A percentile compares a stretch with the other conserved stretches of the same genome.
Evolutionary conservation across 1,284 basidiomycete species (phyloP).

Genomic region (Trichosporon asahii): DNA sequence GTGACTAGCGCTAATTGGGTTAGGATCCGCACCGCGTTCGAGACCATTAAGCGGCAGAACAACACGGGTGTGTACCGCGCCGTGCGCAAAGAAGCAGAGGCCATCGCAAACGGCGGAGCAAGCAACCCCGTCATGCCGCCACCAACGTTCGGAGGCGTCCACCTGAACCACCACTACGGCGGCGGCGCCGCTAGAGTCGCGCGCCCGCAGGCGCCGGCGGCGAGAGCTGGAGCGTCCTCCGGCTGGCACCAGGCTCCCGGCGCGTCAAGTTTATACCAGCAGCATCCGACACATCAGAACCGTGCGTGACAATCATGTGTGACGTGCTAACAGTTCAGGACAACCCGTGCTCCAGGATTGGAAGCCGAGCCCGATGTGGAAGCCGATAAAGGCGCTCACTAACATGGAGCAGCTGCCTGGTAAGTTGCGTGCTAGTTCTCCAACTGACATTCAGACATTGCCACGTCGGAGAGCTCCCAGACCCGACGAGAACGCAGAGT

Average conservation of each 20-base stretch:
- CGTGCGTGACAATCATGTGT: background rate
- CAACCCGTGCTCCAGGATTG: conserved; percentile 36
- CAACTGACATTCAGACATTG: conserved; percentile 33
- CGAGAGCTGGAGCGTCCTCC: conserved; percentile 2
- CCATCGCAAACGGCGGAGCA: conserved; percentile 13
- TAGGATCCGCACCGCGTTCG: conserved; percentile 31
- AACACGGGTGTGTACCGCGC: conserved; percentile 23
- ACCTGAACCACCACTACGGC: conserved; percentile 2
- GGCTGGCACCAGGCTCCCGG: background rate
- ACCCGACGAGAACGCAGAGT: conserved; percentile 33
- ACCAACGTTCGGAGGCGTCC: conserved; percentile 29
- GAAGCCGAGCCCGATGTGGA: conserved; percentile 50
- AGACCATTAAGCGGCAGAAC: conserved; percentile 24
- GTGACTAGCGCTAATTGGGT: background rate
- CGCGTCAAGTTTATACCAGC: conserved; percentile 9
- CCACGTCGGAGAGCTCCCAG: conserved; percentile 32
- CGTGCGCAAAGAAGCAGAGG: conserved; percentile 29
- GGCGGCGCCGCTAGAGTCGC: conserved; percentile 7
- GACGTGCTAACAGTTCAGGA: conserved; percentile 5
- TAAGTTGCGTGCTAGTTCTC: conserved; percentile 13
- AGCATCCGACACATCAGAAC: background rate
- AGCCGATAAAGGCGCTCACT: conserved; percentile 44
- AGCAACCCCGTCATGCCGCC: conserved; percentile 10
- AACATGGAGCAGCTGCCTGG: conserved; percentile 42
- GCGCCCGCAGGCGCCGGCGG: background rate